These are phyloP conservation scores for Wickerhamiella bombiphila DNA, from an alignment of 805 yeast species.

Conservation along the genomic window DNA sequence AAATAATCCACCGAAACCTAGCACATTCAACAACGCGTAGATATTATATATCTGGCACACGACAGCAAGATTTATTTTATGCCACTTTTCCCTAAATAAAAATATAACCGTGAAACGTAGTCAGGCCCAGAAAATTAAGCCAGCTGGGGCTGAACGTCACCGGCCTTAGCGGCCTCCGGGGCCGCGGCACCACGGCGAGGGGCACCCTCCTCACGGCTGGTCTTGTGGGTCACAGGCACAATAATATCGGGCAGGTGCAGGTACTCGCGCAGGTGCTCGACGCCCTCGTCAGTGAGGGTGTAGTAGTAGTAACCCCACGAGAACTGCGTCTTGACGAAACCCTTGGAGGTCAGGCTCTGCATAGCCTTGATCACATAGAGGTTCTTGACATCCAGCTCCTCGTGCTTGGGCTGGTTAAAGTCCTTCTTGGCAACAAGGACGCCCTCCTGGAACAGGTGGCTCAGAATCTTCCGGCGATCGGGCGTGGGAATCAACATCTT, in stretches of 20 bases:
- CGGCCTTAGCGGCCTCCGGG: constrained; percentile 20
- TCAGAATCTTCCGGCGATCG: constrained; percentile 99
- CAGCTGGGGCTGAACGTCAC: constrained; percentile 26
- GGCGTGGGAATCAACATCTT: constrained; percentile 98
- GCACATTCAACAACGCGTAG: too few species aligned
- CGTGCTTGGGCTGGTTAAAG: constrained; percentile 94
- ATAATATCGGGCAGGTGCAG: constrained; percentile 97
- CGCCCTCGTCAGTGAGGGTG: constrained; percentile 99
- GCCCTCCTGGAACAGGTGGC: constrained; percentile 99
- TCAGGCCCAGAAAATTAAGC: constrained; percentile 14
- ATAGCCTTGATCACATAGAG: constrained; percentile 95
- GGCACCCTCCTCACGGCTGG: constrained; percentile 43
- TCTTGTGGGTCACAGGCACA: constrained; percentile 96
- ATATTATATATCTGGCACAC: too few species aligned
- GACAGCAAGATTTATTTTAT: too few species aligned
- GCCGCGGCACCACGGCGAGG: constrained; percentile 31
- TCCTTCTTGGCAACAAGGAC: constrained; percentile 99
- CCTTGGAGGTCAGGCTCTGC: constrained; percentile 97
- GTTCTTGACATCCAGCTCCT: constrained; percentile 96
- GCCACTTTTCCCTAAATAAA: too few species aligned
- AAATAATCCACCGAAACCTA: too few species aligned
- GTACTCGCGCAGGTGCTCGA: constrained; percentile 94
- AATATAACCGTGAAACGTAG: too few species aligned
- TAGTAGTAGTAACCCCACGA: constrained; percentile 99
- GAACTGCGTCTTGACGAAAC: constrained; percentile 99